Evolutionary conservation across 2,329 filamentous ascomycete genomes (phyloP), one percentile per base, ranked within the genome.

Genomic region (Ophiostoma triangulosporum): DNA sequence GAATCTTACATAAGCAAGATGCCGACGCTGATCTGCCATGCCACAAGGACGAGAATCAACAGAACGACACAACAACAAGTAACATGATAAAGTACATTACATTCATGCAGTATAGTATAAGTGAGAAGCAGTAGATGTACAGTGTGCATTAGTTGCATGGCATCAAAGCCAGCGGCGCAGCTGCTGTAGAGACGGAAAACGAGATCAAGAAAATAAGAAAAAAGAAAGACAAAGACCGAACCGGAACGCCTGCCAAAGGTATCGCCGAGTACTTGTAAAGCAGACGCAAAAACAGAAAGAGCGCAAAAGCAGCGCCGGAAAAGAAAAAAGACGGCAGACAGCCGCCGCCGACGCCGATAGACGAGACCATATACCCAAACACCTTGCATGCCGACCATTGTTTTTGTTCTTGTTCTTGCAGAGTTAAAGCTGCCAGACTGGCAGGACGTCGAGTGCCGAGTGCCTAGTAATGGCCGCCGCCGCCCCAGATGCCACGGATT

Each of bases 401-500:
- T 40, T 27, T 33, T 31, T 40, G 33, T 17, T 29, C 27, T 53
- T 26, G 15, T 26, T 17, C n/a, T 32, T 20, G 26, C 22, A 7
- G 17, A 14, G 5, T n/a, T n/a, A n/a, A n/a, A n/a, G n/a, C n/a
- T n/a, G n/a, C n/a, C n/a, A n/a, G n/a, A n/a, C n/a, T n/a, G n/a
- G n/a, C n/a, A n/a, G n/a, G n/a, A n/a, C n/a, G n/a, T n/a, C n/a
- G n/a, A n/a, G n/a, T n/a, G n/a, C n/a, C n/a, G n/a, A n/a, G n/a
- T n/a, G 33, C 33, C 57, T 50, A 64, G 43, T 63, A 69, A 69
- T 78, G 70, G 69, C 84, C 70, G 71, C 74, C 61, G 5, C 84
- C 85, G 48, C 82, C 86, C 85, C 85, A 90, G 46, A 83, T 77
- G 12, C 86, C 86, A 51, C 86, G 75, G 69, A 91, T 89, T 60